Base-by-base conservation (phyloP, 1,284 basidiomycete genomes). In the Schizophyllum amplum region DNA sequence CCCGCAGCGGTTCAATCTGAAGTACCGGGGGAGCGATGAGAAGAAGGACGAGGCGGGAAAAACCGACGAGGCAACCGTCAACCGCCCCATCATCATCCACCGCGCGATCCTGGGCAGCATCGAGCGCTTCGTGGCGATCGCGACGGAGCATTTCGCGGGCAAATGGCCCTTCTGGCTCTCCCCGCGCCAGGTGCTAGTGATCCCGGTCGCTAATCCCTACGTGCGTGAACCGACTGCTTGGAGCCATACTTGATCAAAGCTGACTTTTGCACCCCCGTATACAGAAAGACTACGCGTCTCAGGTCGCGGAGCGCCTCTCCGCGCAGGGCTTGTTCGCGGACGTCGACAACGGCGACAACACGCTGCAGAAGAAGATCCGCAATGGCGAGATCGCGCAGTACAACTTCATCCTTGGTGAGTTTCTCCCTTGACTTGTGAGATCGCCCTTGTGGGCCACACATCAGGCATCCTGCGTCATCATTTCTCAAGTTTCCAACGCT, bases 111-210 rank as follows among this genome's bases (percentile, higher is more conserved):
- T 99, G 62, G 97, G 97, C 52, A 93, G 89, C 67, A 69, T 99
- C 42, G 97, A 99, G 73, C 81, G 97, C 0, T 99, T 99, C 75
- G 93, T 98, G 59, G 96, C 94, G 47, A 98, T 99, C 67, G 87
- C 96, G 62, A 98, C 94, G 4, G 97, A 99, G 72, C 94, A 98
- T 70, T 96, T 94, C 69, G 95, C 85, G 50, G 97, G 97, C 27
- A 98, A 98, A 76, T 99, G 96, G 92, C 97, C 97, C 4, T 98
- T 99, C 82, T 99, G 97, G 97, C 69, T 99, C 53, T 94, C 90
- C 0, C 97, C 97, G 13, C 83, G 97, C 51, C 97, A 99, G 73
- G 86, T 98, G 24, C 75, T 97, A 24, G 90, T 99, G 57, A 90
- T 99, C 53, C 97, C 97, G 2, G 94, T 99, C 33, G 94, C 95